phyloP scores from a whole-genome alignment of 139 green algal genomes.

The Chlamydomonas sp. region DNA sequence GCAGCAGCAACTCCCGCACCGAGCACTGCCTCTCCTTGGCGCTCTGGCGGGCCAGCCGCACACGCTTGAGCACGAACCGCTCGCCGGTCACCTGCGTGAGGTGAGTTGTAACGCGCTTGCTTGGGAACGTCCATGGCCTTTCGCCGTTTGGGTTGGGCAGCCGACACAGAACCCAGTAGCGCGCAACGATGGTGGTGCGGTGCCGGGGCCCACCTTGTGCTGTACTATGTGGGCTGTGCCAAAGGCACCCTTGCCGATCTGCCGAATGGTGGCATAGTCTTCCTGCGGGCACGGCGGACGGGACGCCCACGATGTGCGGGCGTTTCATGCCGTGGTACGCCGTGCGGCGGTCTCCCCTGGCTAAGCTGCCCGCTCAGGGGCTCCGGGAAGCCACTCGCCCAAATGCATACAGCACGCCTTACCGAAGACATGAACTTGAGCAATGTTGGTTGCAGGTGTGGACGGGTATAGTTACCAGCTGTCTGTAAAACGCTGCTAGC shows the following conservation, averaged over 20 bases:
- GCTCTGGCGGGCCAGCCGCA: constrained; percentile 42
- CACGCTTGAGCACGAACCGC: constrained; percentile 48
- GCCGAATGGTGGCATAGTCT: constrained; percentile 6
- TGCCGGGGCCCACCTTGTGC: constrained; percentile 33
- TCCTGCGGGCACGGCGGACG: constrained; percentile 15
- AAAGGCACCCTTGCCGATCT: constrained; percentile 51
- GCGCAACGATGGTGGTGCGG: neutral
- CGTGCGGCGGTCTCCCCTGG: too few relatives aligned
- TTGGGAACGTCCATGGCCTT: too few relatives aligned
- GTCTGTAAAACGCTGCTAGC: too few relatives aligned
- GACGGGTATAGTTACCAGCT: too few relatives aligned
- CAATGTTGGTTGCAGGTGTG: too few relatives aligned
- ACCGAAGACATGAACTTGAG: neutral
- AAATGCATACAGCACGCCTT: neutral
- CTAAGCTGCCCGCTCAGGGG: too few relatives aligned
- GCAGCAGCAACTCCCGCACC: constrained; percentile 45
- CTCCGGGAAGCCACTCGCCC: too few relatives aligned
- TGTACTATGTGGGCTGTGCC: constrained; percentile 42
- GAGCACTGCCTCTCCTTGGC: constrained; percentile 35
- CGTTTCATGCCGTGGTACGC: too few relatives aligned
- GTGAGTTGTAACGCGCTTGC: too few relatives aligned
- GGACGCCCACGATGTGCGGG: neutral
- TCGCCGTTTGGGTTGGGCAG: too few relatives aligned
- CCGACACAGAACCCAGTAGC: neutral
- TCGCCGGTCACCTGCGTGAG: constrained; percentile 24